These are phyloP conservation scores for Dunaliella sp. DNA, from an alignment of 139 green algal species.

Conservation along the genomic window DNA sequence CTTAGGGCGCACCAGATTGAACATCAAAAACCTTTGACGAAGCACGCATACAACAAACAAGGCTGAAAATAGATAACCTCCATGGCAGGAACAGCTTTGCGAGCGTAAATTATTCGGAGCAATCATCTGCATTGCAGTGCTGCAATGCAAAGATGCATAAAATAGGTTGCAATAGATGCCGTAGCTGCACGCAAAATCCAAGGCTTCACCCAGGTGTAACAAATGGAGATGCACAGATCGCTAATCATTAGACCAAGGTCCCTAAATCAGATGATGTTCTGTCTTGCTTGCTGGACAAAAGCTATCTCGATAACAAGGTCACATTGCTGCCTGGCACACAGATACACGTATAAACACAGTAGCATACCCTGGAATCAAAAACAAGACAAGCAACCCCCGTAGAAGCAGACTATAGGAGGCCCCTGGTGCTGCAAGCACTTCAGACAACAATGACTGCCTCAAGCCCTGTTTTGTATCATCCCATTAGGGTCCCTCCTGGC, in stretches of 20 bases:
- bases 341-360: background rate
- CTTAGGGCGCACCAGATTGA: too few species aligned
- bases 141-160: background rate
- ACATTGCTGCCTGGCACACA: background rate
- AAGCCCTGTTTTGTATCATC: background rate
- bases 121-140: background rate
- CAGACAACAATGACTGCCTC: background rate
- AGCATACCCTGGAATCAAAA: background rate
- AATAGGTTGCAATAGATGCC: background rate
- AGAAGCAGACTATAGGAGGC: too few species aligned
- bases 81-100: too few species aligned
- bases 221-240: background rate
- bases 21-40: too few species aligned
- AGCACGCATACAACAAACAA: background rate
- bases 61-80: background rate
- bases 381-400: background rate
- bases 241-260: too few species aligned
- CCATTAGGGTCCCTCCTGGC: background rate
- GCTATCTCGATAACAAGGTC: background rate
- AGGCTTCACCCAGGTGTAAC: background rate
- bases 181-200: background rate
- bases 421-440: background rate
- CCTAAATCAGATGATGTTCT: too few species aligned
- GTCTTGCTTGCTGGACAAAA: background rate
- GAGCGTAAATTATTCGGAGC: background rate